Evolutionary conservation across 805 yeast species (phyloP), one percentile per base, ranked within the genome.

Genomic region (Starmera pachycereana): DNA sequence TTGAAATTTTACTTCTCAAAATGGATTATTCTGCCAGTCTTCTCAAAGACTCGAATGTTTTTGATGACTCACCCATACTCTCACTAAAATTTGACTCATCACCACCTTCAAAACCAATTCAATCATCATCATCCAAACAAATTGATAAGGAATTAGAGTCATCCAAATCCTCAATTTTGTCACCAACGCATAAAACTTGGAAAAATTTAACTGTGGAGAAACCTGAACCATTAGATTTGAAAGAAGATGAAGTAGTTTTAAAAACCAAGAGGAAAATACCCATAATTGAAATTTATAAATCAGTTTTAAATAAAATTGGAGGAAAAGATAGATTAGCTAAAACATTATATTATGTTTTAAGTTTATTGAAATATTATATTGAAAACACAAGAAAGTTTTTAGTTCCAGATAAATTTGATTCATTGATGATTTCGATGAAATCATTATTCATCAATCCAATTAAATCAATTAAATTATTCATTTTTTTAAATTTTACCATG

Each of bases 241-340:
- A 32, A 18, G 35, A 41, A 37, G 29, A 19, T 9, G 14, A 33
- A 12, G 16, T 38, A 8, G 4, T 22, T 22, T 7, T 22, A 2
- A 22, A 22, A 22, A 22, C 32, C 12, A 13, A n/a, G 10, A 10
- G 35, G 13, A 29, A 14, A 14, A n/a, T 16, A 29, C 29, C 38
- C 31, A 22, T 9, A 29, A 40, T 52, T 31, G 78, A 72, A 36
- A 62, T 79, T 6, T 60, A 77, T 38, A 68, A 78, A 59, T 63
- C 66, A 29, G 58, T 80, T 54, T 54, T 79, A 39, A 72, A 72
- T 38, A 69, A 70, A 36, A 54, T 81, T 25, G 69, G 74, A 2
- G 90, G 90, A 37, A 82, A 81, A 54, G 92, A 82, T 51, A 79
- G 80, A 52, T 43, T 80, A 44, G 82, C 84, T 19, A 82, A 82